Base-by-base conservation (phyloP, 441 rosid species). In the Francoa sonchifolia region DNA sequence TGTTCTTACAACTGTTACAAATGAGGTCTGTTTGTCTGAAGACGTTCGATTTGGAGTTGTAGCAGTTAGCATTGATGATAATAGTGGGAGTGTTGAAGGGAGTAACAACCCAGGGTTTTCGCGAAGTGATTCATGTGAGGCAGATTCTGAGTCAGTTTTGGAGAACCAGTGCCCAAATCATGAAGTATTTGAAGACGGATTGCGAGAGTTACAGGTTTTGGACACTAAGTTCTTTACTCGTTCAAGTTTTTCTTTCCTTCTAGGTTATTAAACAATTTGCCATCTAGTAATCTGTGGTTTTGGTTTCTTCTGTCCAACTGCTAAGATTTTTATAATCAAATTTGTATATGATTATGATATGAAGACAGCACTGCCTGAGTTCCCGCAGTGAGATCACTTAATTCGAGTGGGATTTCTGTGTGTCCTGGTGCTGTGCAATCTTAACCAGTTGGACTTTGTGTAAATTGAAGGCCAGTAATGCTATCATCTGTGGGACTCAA, bases 121-220 rank as follows among this genome's bases (percentile, higher is more conserved):
- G 26, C 69, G 28, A 45, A 55, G 79, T 45, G 70, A 63, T 57
- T 65, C 60, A 2, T 66, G 68, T 36, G 74, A 63, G 55, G 71
- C 66, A 23, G 76, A 71, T 39, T 60, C 66, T 0, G 55, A 55
- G 32, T 53, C 54, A 13, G 37, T 27, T 44, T n/a, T 52, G 43
- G 68, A 48, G 51, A 62, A 63, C 25, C 48, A 34, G 12, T 22
- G 39, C 35, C 25, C 44, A 2, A 42, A 52, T 30, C 39, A 37
- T 30, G 51, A 45, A 51, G 59, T 35, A n/a, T 44, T 57, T 19
- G 41, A 13, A 32, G 50, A 54, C 15, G 45, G 58, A 36, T 48
- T 64, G 63, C 56, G 2, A 40, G 44, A 54, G 52, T 45, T 64
- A 22, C 65, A 72, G 84, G 84, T 76, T 72, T 67, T 53, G 59